Evolutionary conservation across 1,139 yeast genomes (phyloP).

Genomic region (Yamadazyma sp.): DNA sequence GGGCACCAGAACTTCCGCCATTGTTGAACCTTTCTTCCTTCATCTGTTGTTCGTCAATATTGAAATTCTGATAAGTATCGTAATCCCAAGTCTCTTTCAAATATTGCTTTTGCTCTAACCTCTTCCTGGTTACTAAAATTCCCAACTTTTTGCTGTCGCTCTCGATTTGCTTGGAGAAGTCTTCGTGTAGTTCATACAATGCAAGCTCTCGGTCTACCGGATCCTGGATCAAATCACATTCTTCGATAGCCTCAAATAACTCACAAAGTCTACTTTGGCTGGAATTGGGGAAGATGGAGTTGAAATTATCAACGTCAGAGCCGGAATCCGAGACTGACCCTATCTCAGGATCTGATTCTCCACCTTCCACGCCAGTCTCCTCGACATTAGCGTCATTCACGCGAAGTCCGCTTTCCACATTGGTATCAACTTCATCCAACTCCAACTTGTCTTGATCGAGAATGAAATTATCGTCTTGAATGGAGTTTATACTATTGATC

Average conservation of each 20-base stretch:
- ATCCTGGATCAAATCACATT: slow-evolving; percentile 36
- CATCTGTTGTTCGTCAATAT: slow-evolving; percentile 44
- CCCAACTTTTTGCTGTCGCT: slow-evolving; percentile 35
- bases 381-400: slow-evolving; percentile 25
- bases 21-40: neutral
- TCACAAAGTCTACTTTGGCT: slow-evolving; percentile 19
- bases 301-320: slow-evolving; percentile 19
- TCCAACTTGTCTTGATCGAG: slow-evolving; percentile 39
- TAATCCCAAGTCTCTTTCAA: slow-evolving; percentile 49
- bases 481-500: slow-evolving; percentile 32
- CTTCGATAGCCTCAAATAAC: slow-evolving; percentile 35
- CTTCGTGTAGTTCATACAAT: slow-evolving; percentile 34
- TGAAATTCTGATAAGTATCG: slow-evolving; percentile 57
- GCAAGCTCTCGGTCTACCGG: slow-evolving; percentile 45
- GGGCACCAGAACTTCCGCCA: slow-evolving; percentile 17
- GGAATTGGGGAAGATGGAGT: slow-evolving; percentile 13
- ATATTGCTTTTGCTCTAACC: slow-evolving; percentile 33
- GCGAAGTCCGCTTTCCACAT: slow-evolving; percentile 21
- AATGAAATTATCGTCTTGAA: slow-evolving; percentile 35
- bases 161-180: slow-evolving; percentile 32
- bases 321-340: slow-evolving; percentile 20
- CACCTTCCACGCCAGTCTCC: slow-evolving; percentile 18
- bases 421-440: slow-evolving; percentile 29
- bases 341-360: slow-evolving; percentile 19
- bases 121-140: slow-evolving; percentile 31